These are phyloP conservation scores for Rhizophagus sp. DNA, from an alignment of 192 early-diverging fungal genomes.

Conservation along the genomic window DNA sequence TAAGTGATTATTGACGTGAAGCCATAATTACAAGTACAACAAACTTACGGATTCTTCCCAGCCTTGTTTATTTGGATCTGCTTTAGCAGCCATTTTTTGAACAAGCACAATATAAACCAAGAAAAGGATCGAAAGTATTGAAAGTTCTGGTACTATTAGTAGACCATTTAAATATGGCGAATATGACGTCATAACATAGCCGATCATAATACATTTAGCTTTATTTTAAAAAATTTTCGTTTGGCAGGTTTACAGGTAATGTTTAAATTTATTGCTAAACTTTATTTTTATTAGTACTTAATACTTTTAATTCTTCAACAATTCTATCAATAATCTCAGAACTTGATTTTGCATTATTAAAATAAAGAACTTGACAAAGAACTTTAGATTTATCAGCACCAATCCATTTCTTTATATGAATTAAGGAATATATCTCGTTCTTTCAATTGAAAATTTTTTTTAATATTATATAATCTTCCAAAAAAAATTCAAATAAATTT, in stretches of 20 bases:
- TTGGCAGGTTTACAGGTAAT: background rate
- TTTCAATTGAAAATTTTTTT: background rate
- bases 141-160: too few species aligned
- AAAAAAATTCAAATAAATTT: background rate
- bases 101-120: too few species aligned
- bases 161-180: too few species aligned
- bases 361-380: background rate
- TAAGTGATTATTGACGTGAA: background rate
- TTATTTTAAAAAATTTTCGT: too few species aligned
- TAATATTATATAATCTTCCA: too few species aligned
- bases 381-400: background rate
- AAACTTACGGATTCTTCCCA: conserved; percentile 60
- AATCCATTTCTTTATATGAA: background rate
- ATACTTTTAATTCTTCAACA: background rate
- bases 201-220: too few species aligned
- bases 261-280: background rate
- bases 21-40: background rate
- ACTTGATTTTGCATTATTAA: background rate
- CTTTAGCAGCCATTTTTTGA: conserved; percentile 38
- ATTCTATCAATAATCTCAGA: background rate
- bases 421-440: background rate
- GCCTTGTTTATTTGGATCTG: conserved; percentile 62
- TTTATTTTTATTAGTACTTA: background rate
- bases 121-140: too few species aligned
- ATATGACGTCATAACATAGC: too few species aligned